Conservation (phyloP, 129 eudicot genomes). For the Calendula officinalis region DNA sequence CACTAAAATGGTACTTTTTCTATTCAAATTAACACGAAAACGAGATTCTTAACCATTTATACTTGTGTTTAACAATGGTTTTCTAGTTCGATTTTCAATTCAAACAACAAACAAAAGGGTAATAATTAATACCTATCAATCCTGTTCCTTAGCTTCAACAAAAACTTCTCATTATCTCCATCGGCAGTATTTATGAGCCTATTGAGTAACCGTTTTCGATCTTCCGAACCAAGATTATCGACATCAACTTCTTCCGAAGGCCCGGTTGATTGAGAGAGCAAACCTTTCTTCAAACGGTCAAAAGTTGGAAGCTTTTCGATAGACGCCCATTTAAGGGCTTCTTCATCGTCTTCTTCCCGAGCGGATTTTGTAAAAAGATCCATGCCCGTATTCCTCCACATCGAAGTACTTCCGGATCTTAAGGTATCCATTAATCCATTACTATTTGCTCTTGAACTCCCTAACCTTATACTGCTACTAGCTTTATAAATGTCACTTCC, state of each 20-base stretch:
- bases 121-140: conserved; percentile 44
- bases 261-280: conserved; percentile 54
- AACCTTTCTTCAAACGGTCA: conserved; percentile 66
- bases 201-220: conserved; percentile 53
- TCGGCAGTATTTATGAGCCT: conserved; percentile 56
- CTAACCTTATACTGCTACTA: conserved; percentile 26
- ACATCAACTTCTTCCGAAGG: conserved; percentile 54
- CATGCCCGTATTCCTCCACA: conserved; percentile 48
- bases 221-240: conserved; percentile 44
- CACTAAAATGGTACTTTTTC: no score
- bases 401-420: conserved; percentile 42
- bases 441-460: conserved; percentile 27
- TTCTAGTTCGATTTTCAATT: neutral
- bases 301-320: conserved; percentile 76
- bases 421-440: conserved; percentile 34
- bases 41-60: neutral
- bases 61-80: neutral
- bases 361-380: conserved; percentile 52
- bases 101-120: neutral
- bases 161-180: conserved; percentile 76
- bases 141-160: conserved; percentile 55
- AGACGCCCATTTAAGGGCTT: conserved; percentile 83
- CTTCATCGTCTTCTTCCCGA: conserved; percentile 79
- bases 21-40: neutral
- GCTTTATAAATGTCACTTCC: conserved; percentile 25